These are phyloP conservation scores for Cyclotella distinguenda DNA, from an alignment of 108 stramenopile genomes.

Conservation along the genomic window DNA sequence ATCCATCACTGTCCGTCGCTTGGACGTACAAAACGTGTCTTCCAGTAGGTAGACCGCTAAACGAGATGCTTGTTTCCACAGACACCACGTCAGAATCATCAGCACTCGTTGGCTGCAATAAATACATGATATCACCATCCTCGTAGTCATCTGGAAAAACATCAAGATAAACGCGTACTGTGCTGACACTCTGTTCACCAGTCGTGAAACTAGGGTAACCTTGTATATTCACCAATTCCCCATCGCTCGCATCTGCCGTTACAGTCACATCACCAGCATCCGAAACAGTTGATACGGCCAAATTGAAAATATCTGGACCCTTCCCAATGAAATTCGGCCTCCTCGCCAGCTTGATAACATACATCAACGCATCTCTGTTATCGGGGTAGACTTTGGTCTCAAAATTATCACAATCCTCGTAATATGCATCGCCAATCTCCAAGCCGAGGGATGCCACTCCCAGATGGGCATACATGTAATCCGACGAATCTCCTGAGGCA, in stretches of 20 bases:
- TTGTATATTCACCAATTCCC: constrained; percentile 23
- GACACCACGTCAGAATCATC: background rate
- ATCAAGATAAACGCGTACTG: constrained; percentile 26
- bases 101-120: constrained; percentile 9
- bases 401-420: constrained; percentile 53
- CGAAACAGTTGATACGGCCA: background rate
- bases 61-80: constrained; percentile 5
- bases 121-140: constrained; percentile 20
- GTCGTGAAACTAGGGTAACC: constrained; percentile 18
- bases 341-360: constrained; percentile 26
- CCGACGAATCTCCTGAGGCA: constrained; percentile 33
- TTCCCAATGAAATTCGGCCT: constrained; percentile 42
- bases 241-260: constrained; percentile 29
- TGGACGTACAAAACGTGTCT: constrained; percentile 39
- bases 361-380: constrained; percentile 39
- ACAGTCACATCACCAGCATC: constrained; percentile 16
- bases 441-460: constrained; percentile 53
- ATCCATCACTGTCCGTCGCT: constrained; percentile 49
- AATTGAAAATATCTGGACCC: constrained; percentile 49
- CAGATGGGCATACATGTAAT: constrained; percentile 50
- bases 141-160: constrained; percentile 28
- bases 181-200: constrained; percentile 29
- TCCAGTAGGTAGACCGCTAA: constrained; percentile 13
- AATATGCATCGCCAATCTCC: constrained; percentile 54
- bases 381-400: constrained; percentile 25